Conservation (phyloP, 352 stramenopile genomes). For the Phytophthora rubi region DNA sequence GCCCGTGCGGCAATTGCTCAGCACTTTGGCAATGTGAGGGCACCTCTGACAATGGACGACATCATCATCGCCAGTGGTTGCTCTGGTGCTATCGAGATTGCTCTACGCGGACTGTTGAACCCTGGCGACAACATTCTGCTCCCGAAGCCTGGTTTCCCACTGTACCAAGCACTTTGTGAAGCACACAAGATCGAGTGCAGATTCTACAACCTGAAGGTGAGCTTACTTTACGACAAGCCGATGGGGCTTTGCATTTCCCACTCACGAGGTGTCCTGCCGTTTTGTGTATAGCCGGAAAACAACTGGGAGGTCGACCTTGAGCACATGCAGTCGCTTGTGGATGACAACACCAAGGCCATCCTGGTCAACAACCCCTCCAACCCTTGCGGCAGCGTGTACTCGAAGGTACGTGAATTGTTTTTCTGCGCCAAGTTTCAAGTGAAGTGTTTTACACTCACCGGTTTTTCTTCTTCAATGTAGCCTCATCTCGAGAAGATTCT, state of each 20-base stretch:
- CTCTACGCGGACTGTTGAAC: conserved; percentile 90
- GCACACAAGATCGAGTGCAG: conserved; percentile 91
- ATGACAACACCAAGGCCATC: conserved; percentile 90
- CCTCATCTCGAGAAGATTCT: conserved; percentile 80
- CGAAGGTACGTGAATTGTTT: conserved; percentile 48
- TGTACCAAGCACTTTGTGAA: conserved; percentile 96
- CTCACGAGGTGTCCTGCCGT: neutral
- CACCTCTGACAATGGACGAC: conserved; percentile 87
- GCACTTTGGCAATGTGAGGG: conserved; percentile 64
- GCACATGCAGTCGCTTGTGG: conserved; percentile 89
- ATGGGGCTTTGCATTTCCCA: neutral
- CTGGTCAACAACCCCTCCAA: conserved; percentile 97
- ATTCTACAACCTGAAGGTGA: conserved; percentile 89
- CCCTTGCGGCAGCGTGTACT: conserved; percentile 95
- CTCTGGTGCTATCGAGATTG: conserved; percentile 94
- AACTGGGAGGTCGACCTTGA: conserved; percentile 95
- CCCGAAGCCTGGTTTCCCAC: conserved; percentile 93
- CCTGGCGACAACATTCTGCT: conserved; percentile 93
- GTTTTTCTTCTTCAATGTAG: conserved; percentile 19
- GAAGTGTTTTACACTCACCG: neutral
- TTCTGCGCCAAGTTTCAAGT: neutral
- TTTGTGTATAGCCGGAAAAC: conserved; percentile 59
- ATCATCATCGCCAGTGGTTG: conserved; percentile 95
- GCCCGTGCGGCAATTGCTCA: conserved; percentile 91
- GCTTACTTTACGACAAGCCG: neutral